A percentile compares a stretch with the other conserved stretches of the same genome.
phyloP scores from a whole-genome alignment of 2,329 filamentous ascomycete species.

The Bertia moriformis region DNA sequence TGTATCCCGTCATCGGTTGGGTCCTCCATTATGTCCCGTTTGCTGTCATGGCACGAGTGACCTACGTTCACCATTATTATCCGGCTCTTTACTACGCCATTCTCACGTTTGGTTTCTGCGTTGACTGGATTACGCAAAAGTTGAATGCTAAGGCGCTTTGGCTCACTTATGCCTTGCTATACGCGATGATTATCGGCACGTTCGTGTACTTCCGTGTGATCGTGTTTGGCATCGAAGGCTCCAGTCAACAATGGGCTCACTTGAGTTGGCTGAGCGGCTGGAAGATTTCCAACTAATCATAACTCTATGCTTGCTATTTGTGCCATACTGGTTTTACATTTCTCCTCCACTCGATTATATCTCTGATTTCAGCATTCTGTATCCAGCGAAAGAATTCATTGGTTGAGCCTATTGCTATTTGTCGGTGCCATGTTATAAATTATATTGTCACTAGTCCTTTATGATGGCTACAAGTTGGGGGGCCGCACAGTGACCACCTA shows the following conservation, averaged over 20 bases:
- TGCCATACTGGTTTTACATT: no score
- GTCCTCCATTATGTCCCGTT: slow-evolving; percentile 93
- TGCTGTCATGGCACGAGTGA: slow-evolving; percentile 93
- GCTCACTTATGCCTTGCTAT: slow-evolving; percentile 60
- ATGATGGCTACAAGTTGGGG: no score
- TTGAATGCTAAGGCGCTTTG: slow-evolving; percentile 49
- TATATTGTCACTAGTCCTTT: no score
- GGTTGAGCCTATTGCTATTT: no score
- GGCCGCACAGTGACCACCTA: no score
- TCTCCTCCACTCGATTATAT: no score
- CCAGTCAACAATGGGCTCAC: slow-evolving; percentile 72
- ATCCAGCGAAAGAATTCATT: no score
- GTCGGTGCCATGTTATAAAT: no score
- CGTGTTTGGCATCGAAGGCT: slow-evolving; percentile 87
- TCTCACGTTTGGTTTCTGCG: slow-evolving; percentile 70
- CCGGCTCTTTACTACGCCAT: slow-evolving; percentile 97
- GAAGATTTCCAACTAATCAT: slow-evolving; percentile 59
- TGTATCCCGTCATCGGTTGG: slow-evolving; percentile 90
- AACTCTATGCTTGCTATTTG: no score
- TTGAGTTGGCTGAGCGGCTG: slow-evolving; percentile 87
- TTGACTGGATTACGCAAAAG: slow-evolving; percentile 67
- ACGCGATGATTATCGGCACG: slow-evolving; percentile 60
- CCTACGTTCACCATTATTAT: slow-evolving; percentile 98
- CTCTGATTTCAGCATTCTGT: no score
- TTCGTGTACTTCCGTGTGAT: slow-evolving; percentile 87